Evolutionary conservation across 164 flowering plant genomes (phyloP), one percentile per base, ranked within the genome.

Genomic region (Kingdonia uniflora): DNA sequence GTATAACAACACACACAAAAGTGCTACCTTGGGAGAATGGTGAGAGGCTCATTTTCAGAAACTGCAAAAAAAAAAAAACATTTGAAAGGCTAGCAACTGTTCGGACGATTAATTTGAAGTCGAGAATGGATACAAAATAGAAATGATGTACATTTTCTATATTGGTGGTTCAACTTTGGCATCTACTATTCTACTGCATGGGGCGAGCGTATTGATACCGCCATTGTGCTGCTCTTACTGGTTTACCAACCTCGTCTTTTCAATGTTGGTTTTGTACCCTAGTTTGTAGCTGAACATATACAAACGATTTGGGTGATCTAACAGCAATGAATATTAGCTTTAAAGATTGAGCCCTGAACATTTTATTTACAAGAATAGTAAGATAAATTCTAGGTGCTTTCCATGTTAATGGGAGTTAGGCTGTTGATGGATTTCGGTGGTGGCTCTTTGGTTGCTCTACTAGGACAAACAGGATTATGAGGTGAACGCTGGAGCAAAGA

Each of bases 381-480:
- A 63, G 61, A 59, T 47, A 55, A 59, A n/a, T n/a, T n/a, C 33
- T 64, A 57, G 70, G 75, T 73, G 57, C 76, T 76, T 71, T 75
- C 78, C 75, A 55, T 65, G 59, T 37, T 52, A 39, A 65, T n/a
- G 80, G 77, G 80, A 70, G 73, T 78, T 69, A 69, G 75, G 81
- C 92, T 74, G 92, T 81, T 82, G 76, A 77, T 78, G 77, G 77
- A 65, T 80, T 82, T 76, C 49, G 81, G 52, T 76, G 74, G 69
- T 73, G 74, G 75, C 77, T 66, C 69, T 74, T 74, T 74, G 61
- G 68, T 83, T 81, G 85, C 73, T 76, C 72, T 76, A 59, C 66
- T 78, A 73, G 82, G 78, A 71, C 66, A 69, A 78, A 71, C 69
- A 71, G 75, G 71, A 77, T 74, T 68, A n/a, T n/a, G n/a, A n/a